Base-by-base conservation (phyloP, 495 filamentous ascomycete genomes). In the Hypoxylon rickii region DNA sequence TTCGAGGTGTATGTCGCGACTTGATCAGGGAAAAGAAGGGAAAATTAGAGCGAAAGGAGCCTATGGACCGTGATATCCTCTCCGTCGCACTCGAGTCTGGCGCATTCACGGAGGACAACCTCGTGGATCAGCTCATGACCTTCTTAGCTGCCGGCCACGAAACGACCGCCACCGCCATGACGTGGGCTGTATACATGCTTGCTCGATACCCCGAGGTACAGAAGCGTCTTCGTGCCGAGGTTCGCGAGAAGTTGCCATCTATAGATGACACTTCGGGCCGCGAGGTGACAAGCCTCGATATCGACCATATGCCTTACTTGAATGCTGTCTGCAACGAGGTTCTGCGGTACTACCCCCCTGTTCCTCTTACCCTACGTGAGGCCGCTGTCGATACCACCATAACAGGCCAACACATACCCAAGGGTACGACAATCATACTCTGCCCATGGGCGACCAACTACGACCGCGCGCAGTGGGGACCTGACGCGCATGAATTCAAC, bases 101-200 rank as follows among this genome's bases (percentile, higher is more conserved):
- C 32, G 83, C 80, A 18, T 96, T 95, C 68, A 79, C 76, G 20
- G 89, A 93, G 42, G 88, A 91, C 24, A 86, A 89, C 44, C 84
- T 96, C 18, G 77, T 90, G 33, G 89, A 96, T 66, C 92, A 97
- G 66, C 81, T 94, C 67, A 96, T 96, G 91, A 97, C 92, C 2
- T 96, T 97, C 76, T 84, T 96, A 2, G 88, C 86, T 0, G 92
- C 93, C 0, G 93, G 93, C 13, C 93, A 97, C 67, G 93, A 96
- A 75, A 83, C 80, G 2, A 83, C 82, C 0, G 78, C 81, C 16
- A 74, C 77, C 0, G 64, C 80, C 17, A 78, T 85, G 76, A 81
- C 75, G 1, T 85, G 80, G 81, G 79, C 76, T 3, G 56, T 77
- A 8, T 82, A 83, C 51, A 56, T 81, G 44, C 73, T 84, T 11